Base-by-base conservation (phyloP, 345 rosid genomes). In the Citrus trifoliata region DNA sequence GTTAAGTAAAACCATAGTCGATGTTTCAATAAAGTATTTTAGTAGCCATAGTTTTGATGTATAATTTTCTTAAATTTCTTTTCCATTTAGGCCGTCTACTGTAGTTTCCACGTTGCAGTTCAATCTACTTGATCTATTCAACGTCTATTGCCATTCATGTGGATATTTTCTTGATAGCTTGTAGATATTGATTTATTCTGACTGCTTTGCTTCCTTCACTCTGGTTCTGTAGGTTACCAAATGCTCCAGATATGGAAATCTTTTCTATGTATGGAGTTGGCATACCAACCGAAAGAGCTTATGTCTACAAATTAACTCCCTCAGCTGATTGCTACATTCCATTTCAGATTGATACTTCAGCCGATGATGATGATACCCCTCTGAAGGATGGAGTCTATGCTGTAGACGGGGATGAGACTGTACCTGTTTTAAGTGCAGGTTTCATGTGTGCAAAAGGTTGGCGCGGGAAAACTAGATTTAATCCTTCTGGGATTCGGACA, bases 211-310 rank as follows among this genome's bases (percentile, higher is more conserved):
- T 73, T 76, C 38, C 25, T 19, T 82, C 78, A 69, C 82, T 76
- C 61, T 82, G 82, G 25, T 82, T 75, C 77, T 75, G 66, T 87
- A 96, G 99, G 87, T 86, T 96, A 85, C 98, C 98, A 27, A 84
- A 90, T 80, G 98, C 99, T 42, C 95, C 97, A 4, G 97, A 90
- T 25, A 93, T 94, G 97, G 99, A 96, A 82, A 89, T 96, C 63
- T 92, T 80, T 83, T 91, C 99, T 28, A 65, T 96, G 83, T 96
- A 96, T 16, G 99, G 97, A 71, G 97, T 92, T 53, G 99, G 99
- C 71, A 87, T 94, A 81, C 99, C 94, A 42, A 96, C 99, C 1
- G 99, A 96, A 88, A 79, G 99, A 80, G 92, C 98, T 32, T 94
- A 94, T 53, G 81, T 93, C 14, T 96, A 96, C 88, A 88, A 89